Conservation (phyloP, 495 filamentous ascomycete genomes). For the Podospora pseudocomata region DNA sequence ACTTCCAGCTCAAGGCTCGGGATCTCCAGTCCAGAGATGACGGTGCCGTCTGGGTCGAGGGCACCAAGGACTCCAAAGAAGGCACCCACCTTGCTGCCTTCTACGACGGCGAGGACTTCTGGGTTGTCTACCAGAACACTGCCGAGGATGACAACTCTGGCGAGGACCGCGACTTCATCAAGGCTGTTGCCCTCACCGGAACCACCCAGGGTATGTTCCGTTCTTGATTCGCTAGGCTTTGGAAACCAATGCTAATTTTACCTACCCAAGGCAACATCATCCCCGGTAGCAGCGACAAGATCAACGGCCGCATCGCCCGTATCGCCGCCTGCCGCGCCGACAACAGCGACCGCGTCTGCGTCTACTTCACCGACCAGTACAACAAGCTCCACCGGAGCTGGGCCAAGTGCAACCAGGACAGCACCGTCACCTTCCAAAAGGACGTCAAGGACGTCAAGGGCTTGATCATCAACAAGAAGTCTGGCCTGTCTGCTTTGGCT, state of each 20-base stretch:
- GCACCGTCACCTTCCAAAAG: not conserved
- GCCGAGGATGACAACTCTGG: not conserved
- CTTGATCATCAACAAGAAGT: not conserved
- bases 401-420: not conserved
- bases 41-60: conserved; percentile 1
- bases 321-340: conserved; percentile 5
- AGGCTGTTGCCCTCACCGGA: not conserved
- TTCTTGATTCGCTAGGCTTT: no score
- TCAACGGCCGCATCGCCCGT: not conserved
- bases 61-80: not conserved
- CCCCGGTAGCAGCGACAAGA: not conserved
- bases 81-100: not conserved
- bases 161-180: not conserved
- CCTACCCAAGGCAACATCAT: not conserved
- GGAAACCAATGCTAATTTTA: no score
- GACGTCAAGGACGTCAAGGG: conserved; percentile 2
- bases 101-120: not conserved
- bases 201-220: not conserved
- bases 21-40: not conserved
- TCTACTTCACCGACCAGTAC: conserved; percentile 6
- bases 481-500: not conserved
- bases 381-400: not conserved
- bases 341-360: conserved; percentile 1
- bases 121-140: not conserved
- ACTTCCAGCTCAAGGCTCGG: not conserved